Percentiles rank a stretch among this genome's conserved stretches.
Evolutionary conservation across 495 filamentous ascomycete species (phyloP).

Genomic region (Talaromyces proteolyticus): DNA sequence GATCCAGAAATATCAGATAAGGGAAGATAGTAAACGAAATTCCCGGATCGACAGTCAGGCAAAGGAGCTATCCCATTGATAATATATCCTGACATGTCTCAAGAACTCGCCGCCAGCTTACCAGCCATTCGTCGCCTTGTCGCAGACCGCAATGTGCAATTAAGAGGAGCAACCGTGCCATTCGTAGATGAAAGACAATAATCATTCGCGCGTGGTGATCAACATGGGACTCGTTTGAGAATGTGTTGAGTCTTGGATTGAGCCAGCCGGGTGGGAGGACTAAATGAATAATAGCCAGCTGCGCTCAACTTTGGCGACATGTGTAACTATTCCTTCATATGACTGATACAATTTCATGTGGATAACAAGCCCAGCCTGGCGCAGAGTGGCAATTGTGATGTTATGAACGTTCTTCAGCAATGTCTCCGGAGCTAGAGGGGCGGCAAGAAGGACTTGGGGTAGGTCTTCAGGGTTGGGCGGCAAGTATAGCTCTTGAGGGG

Average conservation of each 20-base stretch:
- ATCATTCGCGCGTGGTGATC: constrained; percentile 12
- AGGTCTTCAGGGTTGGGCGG: constrained; percentile 5
- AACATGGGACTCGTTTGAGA: constrained; percentile 9
- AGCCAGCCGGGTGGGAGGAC: constrained; percentile 13
- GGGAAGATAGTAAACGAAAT: constrained; percentile 14
- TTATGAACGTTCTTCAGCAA: constrained; percentile 9
- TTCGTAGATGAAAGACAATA: constrained; percentile 11
- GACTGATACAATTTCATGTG: constrained; percentile 2
- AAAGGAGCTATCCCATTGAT: constrained; percentile 15
- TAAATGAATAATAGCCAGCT: constrained; percentile 9
- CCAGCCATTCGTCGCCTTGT: constrained; percentile 9
- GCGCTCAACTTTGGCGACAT: constrained; percentile 8
- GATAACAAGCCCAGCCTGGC: constrained; percentile 8
- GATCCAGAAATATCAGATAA: constrained; percentile 11
- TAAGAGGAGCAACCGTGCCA: constrained; percentile 10
- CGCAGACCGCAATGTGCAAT: not conserved
- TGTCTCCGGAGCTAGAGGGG: constrained; percentile 5
- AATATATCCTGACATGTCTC: constrained; percentile 13
- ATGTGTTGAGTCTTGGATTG: constrained; percentile 12
- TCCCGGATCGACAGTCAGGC: constrained; percentile 14
- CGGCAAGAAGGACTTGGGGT: constrained; percentile 6
- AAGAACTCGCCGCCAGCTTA: constrained; percentile 14
- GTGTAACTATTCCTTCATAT: not conserved
- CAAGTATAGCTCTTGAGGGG: constrained; percentile 2
- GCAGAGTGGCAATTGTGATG: constrained; percentile 8